These are phyloP conservation scores for Diaporthe sp. DNA, from an alignment of 2,329 filamentous ascomycete genomes.

Conservation along the genomic window DNA sequence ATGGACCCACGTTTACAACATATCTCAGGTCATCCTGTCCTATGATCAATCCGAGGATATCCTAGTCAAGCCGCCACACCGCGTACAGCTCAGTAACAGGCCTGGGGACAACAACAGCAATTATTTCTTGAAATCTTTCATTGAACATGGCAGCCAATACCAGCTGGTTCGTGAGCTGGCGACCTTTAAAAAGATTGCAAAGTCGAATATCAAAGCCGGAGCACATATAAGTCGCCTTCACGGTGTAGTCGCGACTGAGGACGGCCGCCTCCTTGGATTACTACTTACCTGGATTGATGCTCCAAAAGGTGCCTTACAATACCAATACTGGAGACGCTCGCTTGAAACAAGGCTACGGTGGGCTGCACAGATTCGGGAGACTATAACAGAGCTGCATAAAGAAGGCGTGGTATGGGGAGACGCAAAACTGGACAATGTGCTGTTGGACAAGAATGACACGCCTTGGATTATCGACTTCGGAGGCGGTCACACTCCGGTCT, in stretches of 20 bases:
- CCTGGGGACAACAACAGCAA: neutral
- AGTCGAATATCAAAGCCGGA: neutral
- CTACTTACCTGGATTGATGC: slow-evolving; percentile 3
- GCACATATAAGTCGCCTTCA: neutral
- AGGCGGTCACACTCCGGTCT: slow-evolving; percentile 45
- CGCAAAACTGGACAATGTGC: slow-evolving; percentile 47
- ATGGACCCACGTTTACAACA: neutral
- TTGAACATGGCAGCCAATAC: neutral
- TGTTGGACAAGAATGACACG: slow-evolving; percentile 44
- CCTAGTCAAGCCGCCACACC: neutral
- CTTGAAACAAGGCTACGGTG: slow-evolving; percentile 26
- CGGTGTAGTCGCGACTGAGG: neutral
- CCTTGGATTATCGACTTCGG: slow-evolving; percentile 49
- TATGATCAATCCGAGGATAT: neutral
- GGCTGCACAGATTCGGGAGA: slow-evolving; percentile 40
- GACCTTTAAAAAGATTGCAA: neutral
- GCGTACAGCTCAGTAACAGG: neutral
- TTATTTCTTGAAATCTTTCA: neutral
- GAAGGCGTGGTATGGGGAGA: slow-evolving; percentile 47
- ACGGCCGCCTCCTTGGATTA: neutral
- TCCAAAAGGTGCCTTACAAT: neutral
- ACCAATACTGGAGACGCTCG: neutral
- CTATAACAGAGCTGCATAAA: slow-evolving; percentile 41
- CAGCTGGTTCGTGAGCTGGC: neutral
- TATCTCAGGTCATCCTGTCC: neutral